Evolutionary conservation across 345 rosid species (phyloP).

Genomic region (Leavenworthia alabamica): DNA sequence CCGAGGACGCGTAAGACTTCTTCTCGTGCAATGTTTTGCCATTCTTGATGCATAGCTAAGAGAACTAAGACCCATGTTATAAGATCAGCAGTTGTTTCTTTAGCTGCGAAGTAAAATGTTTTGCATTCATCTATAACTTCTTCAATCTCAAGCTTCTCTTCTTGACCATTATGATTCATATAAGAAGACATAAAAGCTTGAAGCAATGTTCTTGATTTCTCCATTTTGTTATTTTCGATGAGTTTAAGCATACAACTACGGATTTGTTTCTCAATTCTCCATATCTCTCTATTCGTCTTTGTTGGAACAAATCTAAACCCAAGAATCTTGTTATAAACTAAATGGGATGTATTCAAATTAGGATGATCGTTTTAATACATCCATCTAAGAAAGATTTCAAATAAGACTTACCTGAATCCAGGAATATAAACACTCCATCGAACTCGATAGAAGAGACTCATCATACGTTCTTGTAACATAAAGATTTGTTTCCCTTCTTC

Average conservation of each 20-base stretch:
- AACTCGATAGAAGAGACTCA: slow-evolving; percentile 47
- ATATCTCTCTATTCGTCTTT: slow-evolving; percentile 64
- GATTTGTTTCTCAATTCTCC: slow-evolving; percentile 63
- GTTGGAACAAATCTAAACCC: slow-evolving; percentile 65
- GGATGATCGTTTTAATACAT: too few relatives aligned
- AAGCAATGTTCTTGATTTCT: slow-evolving; percentile 48
- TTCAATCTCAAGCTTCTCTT: slow-evolving; percentile 52
- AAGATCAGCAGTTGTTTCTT: slow-evolving; percentile 67
- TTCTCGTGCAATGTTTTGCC: slow-evolving; percentile 72
- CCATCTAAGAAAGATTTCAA: background rate
- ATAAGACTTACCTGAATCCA: slow-evolving; percentile 55
- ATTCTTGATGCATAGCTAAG: slow-evolving; percentile 66
- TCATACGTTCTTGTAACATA: slow-evolving; percentile 61
- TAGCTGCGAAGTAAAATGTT: slow-evolving; percentile 83
- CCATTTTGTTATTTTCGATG: slow-evolving; percentile 36
- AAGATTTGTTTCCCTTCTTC: slow-evolving; percentile 73
- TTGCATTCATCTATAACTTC: slow-evolving; percentile 84
- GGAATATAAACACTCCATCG: slow-evolving; percentile 61
- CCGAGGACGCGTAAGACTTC: slow-evolving; percentile 49
- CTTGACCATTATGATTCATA: slow-evolving; percentile 44
- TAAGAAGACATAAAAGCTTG: slow-evolving; percentile 47
- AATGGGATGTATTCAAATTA: too few relatives aligned
- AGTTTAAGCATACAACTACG: slow-evolving; percentile 48
- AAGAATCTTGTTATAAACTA: too few relatives aligned
- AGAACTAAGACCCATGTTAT: slow-evolving; percentile 64